These are phyloP conservation scores for Ophiosphaerella korrae DNA, from an alignment of 2,329 filamentous ascomycete genomes.

Conservation along the genomic window DNA sequence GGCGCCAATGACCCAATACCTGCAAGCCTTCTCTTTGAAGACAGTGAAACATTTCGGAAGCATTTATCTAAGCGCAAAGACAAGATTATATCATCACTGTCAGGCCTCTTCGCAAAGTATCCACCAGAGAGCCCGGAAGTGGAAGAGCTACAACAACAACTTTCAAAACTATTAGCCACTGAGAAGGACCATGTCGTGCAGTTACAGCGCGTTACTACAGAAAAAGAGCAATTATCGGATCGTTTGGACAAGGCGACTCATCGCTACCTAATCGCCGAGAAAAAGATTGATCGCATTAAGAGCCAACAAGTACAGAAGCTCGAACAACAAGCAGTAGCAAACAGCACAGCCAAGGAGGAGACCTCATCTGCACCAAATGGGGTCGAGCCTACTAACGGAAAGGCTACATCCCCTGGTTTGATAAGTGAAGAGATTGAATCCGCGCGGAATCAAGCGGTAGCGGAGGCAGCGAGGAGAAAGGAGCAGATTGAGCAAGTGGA, in stretches of 20 bases:
- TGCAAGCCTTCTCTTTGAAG: constrained; percentile 60
- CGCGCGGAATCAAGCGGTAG: constrained; percentile 77
- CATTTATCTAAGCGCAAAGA: constrained; percentile 79
- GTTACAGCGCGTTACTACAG: constrained; percentile 73
- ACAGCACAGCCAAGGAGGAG: constrained; percentile 37
- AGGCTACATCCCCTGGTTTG: constrained; percentile 57
- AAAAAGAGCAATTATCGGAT: constrained; percentile 85
- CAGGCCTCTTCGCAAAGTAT: constrained; percentile 65
- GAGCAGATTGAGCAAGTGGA: constrained; percentile 83
- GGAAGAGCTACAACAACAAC: constrained; percentile 72
- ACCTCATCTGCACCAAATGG: constrained; percentile 57
- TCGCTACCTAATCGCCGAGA: constrained; percentile 93
- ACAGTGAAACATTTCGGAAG: constrained; percentile 69
- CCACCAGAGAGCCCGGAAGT: constrained; percentile 68
- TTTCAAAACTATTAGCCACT: constrained; percentile 75
- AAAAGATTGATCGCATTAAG: constrained; percentile 86
- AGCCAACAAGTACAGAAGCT: constrained; percentile 90
- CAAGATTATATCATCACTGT: constrained; percentile 75
- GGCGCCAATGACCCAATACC: constrained; percentile 50
- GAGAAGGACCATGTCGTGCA: constrained; percentile 83
- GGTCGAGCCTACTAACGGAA: constrained; percentile 60
- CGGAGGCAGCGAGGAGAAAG: constrained; percentile 80
- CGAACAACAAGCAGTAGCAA: constrained; percentile 74
- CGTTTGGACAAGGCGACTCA: constrained; percentile 87
- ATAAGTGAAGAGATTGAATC: constrained; percentile 71